Base-by-base conservation (phyloP, 164 flowering plant genomes). In the Platanus orientalis region DNA sequence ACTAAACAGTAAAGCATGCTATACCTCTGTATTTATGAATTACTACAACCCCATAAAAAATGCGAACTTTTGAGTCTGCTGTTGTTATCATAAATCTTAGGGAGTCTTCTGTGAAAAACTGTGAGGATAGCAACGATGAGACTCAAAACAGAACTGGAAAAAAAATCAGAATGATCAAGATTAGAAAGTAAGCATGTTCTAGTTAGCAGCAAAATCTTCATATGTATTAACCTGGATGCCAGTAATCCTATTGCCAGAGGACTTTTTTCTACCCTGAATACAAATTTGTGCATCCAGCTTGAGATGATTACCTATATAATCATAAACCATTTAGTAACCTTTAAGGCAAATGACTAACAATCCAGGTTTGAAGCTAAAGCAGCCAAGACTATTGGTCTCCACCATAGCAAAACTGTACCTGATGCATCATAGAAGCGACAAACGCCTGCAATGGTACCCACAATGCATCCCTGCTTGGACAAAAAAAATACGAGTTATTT, bases 11-110 rank as follows among this genome's bases (percentile, higher is more conserved):
- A 11, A 50, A 27, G 42, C 29, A 21, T 42, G 32, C 40, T n/a
- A 11, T 70, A 84, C 95, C 98, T 84, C 66, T 80, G 69, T 78
- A 92, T 71, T 83, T 88, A 23, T 69, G 75, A 42, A 84, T 69
- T 40, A 87, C 59, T 27, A 82, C 83, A 44, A 71, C 64, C 30
- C 92, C 91, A 62, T 88, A 82, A 34, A 86, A 71, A 30, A 92
- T 79, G 0, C 87, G 81, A 51, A 92, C 62, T 78, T 79, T 88
- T 28, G 97, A 88, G 61, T 90, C 97, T 50, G 85, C 94, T 12
- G 96, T 88, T 24, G 90, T 73, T 40, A 90, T 76, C 85, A 92
- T 84, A n/a, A 88, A 74, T 62, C 78, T 83, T 36, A 67, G 80
- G 63, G 80, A 64, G 40, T 78, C 74, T 29, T 83, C 84, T 4